These are phyloP conservation scores for Elsinoe perseae DNA, from an alignment of 2,329 filamentous ascomycete species.

Conservation along the genomic window DNA sequence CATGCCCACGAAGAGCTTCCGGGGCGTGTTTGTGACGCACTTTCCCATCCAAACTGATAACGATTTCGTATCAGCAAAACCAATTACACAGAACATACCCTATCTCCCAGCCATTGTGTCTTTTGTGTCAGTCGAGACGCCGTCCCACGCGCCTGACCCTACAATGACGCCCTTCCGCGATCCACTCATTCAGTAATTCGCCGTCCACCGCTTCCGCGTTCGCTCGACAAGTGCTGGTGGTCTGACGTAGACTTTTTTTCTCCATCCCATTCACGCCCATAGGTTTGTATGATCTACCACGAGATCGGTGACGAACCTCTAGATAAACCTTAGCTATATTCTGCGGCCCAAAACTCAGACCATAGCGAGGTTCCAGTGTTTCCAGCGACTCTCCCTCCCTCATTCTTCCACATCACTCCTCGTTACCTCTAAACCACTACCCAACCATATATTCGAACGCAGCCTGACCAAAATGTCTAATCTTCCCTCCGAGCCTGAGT, in stretches of 20 bases:
- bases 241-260: conserved; percentile 8
- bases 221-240: background rate
- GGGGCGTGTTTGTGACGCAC: background rate
- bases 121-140: background rate
- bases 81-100: conserved; percentile 7
- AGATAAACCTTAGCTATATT: background rate
- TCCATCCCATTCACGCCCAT: background rate
- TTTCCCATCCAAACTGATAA: background rate
- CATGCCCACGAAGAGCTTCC: background rate
- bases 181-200: background rate
- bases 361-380: conserved; percentile 3
- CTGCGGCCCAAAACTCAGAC: background rate
- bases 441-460: background rate
- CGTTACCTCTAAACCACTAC: background rate
- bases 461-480: conserved; percentile 47
- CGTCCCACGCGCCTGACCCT: background rate
- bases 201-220: background rate
- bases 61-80: conserved; percentile 10
- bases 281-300: conserved; percentile 1
- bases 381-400: background rate
- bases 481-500: conserved; percentile 84
- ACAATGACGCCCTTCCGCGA: background rate
- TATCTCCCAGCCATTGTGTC: background rate
- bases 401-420: conserved; percentile 10
- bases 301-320: background rate